Evolutionary conservation across 2,329 filamentous ascomycete species (phyloP), one percentile per base, ranked within the genome.

Genomic region (Alternaria tenuissima): DNA sequence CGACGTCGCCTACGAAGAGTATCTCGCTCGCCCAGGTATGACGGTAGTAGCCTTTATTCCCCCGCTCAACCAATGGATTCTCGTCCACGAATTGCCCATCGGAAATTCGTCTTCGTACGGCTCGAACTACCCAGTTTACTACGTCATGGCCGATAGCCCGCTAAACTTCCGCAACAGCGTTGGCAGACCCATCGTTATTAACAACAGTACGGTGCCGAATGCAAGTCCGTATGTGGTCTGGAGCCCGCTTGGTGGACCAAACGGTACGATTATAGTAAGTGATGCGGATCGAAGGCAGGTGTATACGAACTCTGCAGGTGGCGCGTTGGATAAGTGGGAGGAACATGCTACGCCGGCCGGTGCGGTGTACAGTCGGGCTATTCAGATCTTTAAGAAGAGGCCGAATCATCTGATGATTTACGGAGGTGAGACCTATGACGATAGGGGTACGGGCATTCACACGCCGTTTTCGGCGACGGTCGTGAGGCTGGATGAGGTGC

Each of bases 1-100:
- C 30, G 70, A 70, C 32, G 69, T 30, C 4, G 28, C 28, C 8
- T 30, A 30, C 11, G 28, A 30, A 30, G 28, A 30, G 0, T 70
- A 68, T 43, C 51, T 54, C 26, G 66, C 62, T 1, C 67, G 70
- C 12, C 69, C 67, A 1, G 69, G 68, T 11, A 73, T 73, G 70
- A 67, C 70, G 1, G 63, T 66, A 22, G 61, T 73, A 8, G 58
- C 57, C 5, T 67, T 61, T 38, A 69, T 67, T 26, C 61, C 66
- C 7, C 64, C 67, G 3, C 39, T 67, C 39, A 57, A 66, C 26
- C 66, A 73, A 47, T 71, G 62, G 63, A 69, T 73, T 41, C 62
- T 72, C 4, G 64, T 66, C 9, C 64, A 69, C 61, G 70, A 72
- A 49, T 52, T 57, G 0, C 64, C 66, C 22, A 56, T 68, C n/a